These are phyloP conservation scores for Solidago caesia DNA, from an alignment of 129 eudicot genomes.

Conservation along the genomic window DNA sequence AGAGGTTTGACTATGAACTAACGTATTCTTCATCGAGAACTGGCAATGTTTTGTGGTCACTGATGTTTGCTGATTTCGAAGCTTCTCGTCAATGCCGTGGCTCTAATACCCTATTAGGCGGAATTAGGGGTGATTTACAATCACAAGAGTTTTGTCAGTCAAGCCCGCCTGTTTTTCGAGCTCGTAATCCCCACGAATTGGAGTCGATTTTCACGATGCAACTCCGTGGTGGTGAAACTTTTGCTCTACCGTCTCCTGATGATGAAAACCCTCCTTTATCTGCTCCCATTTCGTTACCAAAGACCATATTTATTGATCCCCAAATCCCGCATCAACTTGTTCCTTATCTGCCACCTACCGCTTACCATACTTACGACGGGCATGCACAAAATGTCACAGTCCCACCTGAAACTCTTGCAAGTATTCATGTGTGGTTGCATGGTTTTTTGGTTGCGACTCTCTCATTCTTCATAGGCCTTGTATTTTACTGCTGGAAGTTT, in stretches of 20 bases:
- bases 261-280: conserved; percentile 1
- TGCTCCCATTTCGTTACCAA: conserved; percentile 9
- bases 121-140: conserved; percentile 25
- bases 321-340: conserved; percentile 25
- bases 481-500: conserved; percentile 26
- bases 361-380: conserved; percentile 11
- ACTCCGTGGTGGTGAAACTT: conserved; percentile 39
- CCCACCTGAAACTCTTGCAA: conserved; percentile 28
- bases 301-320: neutral
- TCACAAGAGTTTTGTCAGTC: conserved; percentile 46
- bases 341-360: conserved; percentile 24
- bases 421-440: conserved; percentile 27
- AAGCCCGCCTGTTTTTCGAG: conserved; percentile 54
- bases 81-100: conserved; percentile 69
- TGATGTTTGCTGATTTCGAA: conserved; percentile 63
- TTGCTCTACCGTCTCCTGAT: conserved; percentile 49
- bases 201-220: conserved; percentile 41
- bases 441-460: conserved; percentile 35
- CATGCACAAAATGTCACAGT: conserved; percentile 20
- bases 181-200: conserved; percentile 53
- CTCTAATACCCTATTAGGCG: conserved; percentile 44
- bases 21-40: conserved; percentile 54
- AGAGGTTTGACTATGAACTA: conserved; percentile 72
- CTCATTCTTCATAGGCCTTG: conserved; percentile 32
- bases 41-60: conserved; percentile 66